Conservation (phyloP, 2,329 filamentous ascomycete species). For the Zymoseptoria ardabiliae region DNA sequence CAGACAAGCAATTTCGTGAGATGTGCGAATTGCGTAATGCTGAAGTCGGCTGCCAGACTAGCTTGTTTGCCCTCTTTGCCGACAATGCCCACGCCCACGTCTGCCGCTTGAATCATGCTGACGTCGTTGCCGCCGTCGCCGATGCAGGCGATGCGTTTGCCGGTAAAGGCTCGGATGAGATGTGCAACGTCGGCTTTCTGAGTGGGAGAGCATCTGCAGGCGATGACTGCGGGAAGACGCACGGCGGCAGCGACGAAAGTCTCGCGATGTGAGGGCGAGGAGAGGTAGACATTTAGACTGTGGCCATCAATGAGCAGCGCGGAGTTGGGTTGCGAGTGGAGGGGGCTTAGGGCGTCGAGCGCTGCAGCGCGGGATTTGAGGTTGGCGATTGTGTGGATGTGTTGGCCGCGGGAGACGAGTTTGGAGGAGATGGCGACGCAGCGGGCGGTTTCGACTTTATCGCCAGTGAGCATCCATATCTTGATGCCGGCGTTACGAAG, state of each 20-base stretch:
- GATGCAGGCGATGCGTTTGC: constrained; percentile 94
- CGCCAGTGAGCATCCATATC: constrained; percentile 99
- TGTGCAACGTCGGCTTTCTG: constrained; percentile 93
- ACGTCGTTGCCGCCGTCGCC: constrained; percentile 98
- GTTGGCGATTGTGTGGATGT: constrained; percentile 78
- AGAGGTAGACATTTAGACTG: constrained; percentile 71
- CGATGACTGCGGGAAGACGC: constrained; percentile 81
- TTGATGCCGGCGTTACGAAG: constrained; percentile 96
- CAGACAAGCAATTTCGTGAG: constrained; percentile 95
- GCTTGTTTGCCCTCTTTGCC: constrained; percentile 96
- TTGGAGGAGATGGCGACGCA: constrained; percentile 95
- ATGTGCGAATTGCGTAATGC: constrained; percentile 90
- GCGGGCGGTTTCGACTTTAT: constrained; percentile 95
- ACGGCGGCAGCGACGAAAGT: constrained; percentile 88
- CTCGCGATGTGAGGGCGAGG: constrained; percentile 60
- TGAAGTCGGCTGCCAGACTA: constrained; percentile 91
- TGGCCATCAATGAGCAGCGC: constrained; percentile 94
- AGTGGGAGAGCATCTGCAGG: constrained; percentile 91
- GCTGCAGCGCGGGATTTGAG: constrained; percentile 75
- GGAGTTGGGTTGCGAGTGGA: constrained; percentile 76
- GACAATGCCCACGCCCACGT: constrained; percentile 95
- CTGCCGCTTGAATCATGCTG: constrained; percentile 97
- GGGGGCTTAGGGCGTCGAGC: constrained; percentile 79
- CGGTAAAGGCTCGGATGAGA: constrained; percentile 83
- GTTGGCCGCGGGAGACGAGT: constrained; percentile 85